Evolutionary conservation across 441 rosid species (phyloP), one percentile per base, ranked within the genome.

Genomic region (Euphorbia corollata): DNA sequence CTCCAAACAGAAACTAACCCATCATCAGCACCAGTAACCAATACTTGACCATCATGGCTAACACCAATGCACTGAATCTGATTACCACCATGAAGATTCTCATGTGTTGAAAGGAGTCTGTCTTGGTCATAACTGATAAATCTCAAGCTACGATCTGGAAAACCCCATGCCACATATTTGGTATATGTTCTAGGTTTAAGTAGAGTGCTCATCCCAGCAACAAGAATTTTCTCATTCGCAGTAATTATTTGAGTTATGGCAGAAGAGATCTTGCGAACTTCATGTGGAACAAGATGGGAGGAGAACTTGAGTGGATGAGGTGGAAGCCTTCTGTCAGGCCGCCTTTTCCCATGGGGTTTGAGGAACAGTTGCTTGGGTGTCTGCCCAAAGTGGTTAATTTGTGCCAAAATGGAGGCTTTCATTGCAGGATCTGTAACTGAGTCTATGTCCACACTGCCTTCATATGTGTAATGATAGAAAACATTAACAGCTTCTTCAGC

Each of bases 91-190:
- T 96, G 99, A 76, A 92, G 98, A 81, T 96, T 92, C 80, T 96
- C 99, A 68, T 96, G 99, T 32, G 99, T 87, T 8, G 97, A 92
- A 63, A 91, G 82, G 48, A 92, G 92, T 70, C 84, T 87, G 68
- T 92, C 98, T 75, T 92, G 99, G 81, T 96, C 99, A 81, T 91
- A 92, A 85, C 92, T 91, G 83, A 92, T 70, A 79, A 96, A 89
- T 82, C 99, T 89, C 85, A 96, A 82, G 79, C 98, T 96, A 68
- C 90, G 86, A 73, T 96, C 99, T 2, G 99, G 96, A 69, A 96
- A 96, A 18, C 98, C 98, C 99, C 99, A 96, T 36, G 96, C 82
- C 16, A 96, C 83, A 74, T 91, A 92, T 74, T 92, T 96, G 72
- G 84, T 74, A 72, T 84, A 88, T 34, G 97, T 88, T 79, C 87